Evolutionary conservation across 768 basidiomycete species (phyloP).

Genomic region (Galerina sulciceps): DNA sequence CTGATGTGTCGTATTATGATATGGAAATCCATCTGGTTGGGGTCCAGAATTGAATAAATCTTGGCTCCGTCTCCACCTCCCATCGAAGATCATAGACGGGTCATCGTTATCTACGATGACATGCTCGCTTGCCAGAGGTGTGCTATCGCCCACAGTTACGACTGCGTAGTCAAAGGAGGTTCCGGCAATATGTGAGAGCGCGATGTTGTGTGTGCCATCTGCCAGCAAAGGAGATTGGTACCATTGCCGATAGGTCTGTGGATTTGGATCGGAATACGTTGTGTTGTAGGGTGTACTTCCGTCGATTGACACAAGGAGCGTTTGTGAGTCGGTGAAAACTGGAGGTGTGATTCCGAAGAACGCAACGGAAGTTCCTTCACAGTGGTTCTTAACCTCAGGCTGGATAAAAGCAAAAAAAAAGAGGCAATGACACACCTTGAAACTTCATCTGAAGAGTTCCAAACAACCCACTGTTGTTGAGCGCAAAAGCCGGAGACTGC

Average conservation of each 20-base stretch:
- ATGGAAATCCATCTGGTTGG: conserved; percentile 22
- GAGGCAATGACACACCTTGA: conserved; percentile 14
- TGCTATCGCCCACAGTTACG: conserved; percentile 24
- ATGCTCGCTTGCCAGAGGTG: conserved; percentile 18
- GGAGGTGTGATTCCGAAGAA: conserved; percentile 28
- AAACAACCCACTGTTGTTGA: conserved; percentile 5
- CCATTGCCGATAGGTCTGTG: conserved; percentile 30
- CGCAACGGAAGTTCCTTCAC: conserved; percentile 27
- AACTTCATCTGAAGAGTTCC: conserved; percentile 21
- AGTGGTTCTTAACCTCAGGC: no score
- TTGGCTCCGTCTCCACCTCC: conserved; percentile 18
- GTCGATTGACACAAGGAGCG: conserved; percentile 26
- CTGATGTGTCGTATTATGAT: conserved; percentile 30
- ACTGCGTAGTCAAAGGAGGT: conserved; percentile 28
- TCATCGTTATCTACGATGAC: conserved; percentile 29
- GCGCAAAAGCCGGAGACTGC: conserved; percentile 16
- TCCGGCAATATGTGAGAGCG: conserved; percentile 23
- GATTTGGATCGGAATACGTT: conserved; percentile 27
- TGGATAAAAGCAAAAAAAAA: not conserved
- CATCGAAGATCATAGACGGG: conserved; percentile 14
- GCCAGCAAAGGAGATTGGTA: conserved; percentile 27
- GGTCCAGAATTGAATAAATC: conserved; percentile 19
- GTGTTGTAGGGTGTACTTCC: conserved; percentile 19
- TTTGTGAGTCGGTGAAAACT: conserved; percentile 15
- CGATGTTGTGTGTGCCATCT: conserved; percentile 27